phyloP scores from a whole-genome alignment of 2,329 filamentous ascomycete species.

The Teratosphaeria gauchensis region DNA sequence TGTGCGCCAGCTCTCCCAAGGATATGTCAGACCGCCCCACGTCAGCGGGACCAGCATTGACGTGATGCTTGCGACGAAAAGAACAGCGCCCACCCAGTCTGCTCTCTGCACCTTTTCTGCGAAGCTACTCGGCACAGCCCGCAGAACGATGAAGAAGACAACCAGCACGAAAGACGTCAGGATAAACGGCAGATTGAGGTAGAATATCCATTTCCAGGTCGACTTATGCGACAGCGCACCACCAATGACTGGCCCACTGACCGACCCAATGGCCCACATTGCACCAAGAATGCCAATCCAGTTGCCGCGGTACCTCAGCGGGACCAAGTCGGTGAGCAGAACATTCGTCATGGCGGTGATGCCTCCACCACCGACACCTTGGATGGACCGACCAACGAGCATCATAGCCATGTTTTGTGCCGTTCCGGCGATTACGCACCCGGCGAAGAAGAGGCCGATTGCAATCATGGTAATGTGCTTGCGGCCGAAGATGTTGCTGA shows the following conservation, averaged over 20 bases:
- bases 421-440: not conserved
- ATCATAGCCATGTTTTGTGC: constrained; percentile 1
- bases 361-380: constrained; percentile 26
- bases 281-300: constrained; percentile 38
- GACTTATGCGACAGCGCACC: constrained; percentile 35
- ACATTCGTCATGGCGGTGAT: constrained; percentile 52
- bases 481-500: constrained; percentile 5
- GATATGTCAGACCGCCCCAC: constrained; percentile 38
- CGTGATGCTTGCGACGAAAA: constrained; percentile 49
- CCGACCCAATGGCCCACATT: constrained; percentile 37
- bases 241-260: constrained; percentile 39
- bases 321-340: constrained; percentile 52
- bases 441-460: not conserved
- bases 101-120: constrained; percentile 37
- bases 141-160: constrained; percentile 27
- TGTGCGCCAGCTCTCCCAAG: constrained; percentile 48
- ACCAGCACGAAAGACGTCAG: not conserved
- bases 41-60: constrained; percentile 55
- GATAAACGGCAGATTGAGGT: constrained; percentile 42
- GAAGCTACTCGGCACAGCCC: constrained; percentile 40
- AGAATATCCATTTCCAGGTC: constrained; percentile 39
- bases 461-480: constrained; percentile 2
- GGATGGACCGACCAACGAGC: constrained; percentile 2
- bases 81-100: constrained; percentile 46
- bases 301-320: constrained; percentile 49